Evolutionary conservation across 1,284 basidiomycete genomes (phyloP).

Genomic region (Tilletia indica): DNA sequence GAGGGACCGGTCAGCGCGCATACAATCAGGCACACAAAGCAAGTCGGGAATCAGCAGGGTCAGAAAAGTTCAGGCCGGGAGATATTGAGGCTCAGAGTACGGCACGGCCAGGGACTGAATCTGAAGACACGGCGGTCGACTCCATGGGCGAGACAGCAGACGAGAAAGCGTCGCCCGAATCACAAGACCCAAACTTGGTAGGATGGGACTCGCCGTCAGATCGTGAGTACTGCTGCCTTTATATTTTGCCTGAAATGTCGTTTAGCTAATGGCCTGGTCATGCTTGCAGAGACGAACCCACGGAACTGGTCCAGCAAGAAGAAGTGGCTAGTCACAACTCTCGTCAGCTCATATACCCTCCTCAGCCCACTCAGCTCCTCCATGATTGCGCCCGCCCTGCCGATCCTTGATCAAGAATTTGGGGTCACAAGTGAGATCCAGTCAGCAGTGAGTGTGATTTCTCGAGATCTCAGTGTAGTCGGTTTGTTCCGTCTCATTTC

Average conservation of each 20-base stretch:
- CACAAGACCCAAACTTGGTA: conserved; percentile 54
- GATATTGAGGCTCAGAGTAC: background rate
- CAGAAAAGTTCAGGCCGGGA: background rate
- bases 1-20: conserved; percentile 1
- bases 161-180: background rate
- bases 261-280: background rate
- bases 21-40: background rate
- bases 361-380: conserved; percentile 44
- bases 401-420: conserved; percentile 35
- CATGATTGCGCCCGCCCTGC: conserved; percentile 50
- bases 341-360: conserved; percentile 45
- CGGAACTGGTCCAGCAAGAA: conserved; percentile 67
- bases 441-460: background rate
- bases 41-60: background rate
- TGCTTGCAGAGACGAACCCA: conserved; percentile 60
- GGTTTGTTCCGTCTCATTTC: background rate
- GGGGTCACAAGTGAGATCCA: conserved; percentile 24
- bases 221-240: conserved; percentile 44
- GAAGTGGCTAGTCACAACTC: conserved; percentile 66
- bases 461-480: background rate
- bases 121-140: background rate
- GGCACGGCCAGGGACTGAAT: background rate
- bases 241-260: background rate
- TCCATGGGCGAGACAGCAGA: background rate
- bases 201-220: conserved; percentile 68